Base-by-base conservation (phyloP, 257 asterid genomes). In the Solanum boliviense region DNA sequence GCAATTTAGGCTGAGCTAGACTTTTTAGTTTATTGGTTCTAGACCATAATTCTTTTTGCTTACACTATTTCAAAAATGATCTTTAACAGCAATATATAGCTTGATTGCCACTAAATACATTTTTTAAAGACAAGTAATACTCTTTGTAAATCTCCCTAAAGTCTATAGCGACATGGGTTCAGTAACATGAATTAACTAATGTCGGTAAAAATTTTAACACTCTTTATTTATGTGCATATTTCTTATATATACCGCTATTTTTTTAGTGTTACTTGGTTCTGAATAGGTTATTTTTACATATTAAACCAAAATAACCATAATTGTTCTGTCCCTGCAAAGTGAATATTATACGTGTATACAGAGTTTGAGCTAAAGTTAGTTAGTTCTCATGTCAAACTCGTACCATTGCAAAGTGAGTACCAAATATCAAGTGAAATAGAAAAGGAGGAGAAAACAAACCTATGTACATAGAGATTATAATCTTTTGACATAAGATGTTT, bases 401-500 rank as follows among this genome's bases (percentile, higher is more conserved):
- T 27, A 46, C 56, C 20, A 2, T 46, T 46, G 6, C 20, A 46
- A 46, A 27, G 5, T 0, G 38, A 29, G 8, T 72, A 72, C 7
- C 44, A 9, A 2, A 32, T 9, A 72, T 20, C 16, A 1, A 46
- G 20, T 4, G 56, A 5, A 38, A 4, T 23, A 8, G 20, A 32
- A 71, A 32, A 2, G 38, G 76, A 52, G 38, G 29, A 16, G 13
- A 34, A 34, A 35, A 86, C 10, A 71, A 75, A 95, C 98, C 98
- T 95, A 91, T 95, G 95, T 75, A 93, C 95, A 62, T 95, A 95
- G 70, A 95, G 96, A 68, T 95, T 32, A 84, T 94, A 95, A 84
- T 89, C 91, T 88, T 83, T 90, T 86, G 96, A 96, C 89, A 88
- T 88, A 86, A 96, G 92, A 91, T 89, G 88, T 93, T 91, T 95